Evolutionary conservation across 495 filamentous ascomycete species (phyloP).

Genomic region (Clohesyomyces aquaticus): DNA sequence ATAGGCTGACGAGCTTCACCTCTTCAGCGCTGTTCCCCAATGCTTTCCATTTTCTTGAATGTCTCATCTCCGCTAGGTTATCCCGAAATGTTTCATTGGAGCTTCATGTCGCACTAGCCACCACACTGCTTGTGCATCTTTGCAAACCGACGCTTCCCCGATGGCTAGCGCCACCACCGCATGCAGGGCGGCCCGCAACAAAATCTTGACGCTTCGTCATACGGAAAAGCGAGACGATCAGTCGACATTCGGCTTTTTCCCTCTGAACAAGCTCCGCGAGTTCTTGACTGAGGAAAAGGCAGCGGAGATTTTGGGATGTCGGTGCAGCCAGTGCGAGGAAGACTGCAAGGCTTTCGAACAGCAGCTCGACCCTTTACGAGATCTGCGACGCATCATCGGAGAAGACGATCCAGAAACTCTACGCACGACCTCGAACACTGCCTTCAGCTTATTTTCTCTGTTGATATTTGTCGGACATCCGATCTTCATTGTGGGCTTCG

Average conservation of each 20-base stretch:
- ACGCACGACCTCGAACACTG: constrained; percentile 2
- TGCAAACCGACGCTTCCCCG: too few relatives aligned
- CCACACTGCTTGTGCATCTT: too few relatives aligned
- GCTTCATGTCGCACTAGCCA: too few relatives aligned
- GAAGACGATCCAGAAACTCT: neutral
- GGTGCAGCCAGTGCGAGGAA: neutral
- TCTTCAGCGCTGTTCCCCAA: too few relatives aligned
- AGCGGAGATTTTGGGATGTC: constrained; percentile 8
- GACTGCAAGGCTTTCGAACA: constrained; percentile 3
- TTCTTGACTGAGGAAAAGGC: constrained; percentile 8
- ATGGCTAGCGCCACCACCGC: too few relatives aligned
- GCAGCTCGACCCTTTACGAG: neutral
- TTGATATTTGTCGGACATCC: constrained; percentile 17
- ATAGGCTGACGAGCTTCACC: too few relatives aligned
- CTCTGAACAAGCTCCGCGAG: neutral
- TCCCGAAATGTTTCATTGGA: too few relatives aligned
- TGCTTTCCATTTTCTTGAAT: too few relatives aligned
- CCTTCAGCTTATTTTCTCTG: constrained; percentile 14
- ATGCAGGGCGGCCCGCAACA: constrained; percentile 8
- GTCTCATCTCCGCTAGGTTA: too few relatives aligned
- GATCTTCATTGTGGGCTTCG: constrained; percentile 21
- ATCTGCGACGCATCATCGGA: neutral
- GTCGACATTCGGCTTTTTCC: constrained; percentile 11
- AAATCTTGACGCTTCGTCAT: constrained; percentile 6
- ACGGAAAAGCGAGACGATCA: constrained; percentile 5